Percentiles rank a stretch among this genome's conserved stretches.
Evolutionary conservation across 192 early-diverging fungal genomes (phyloP).

Genomic region (Gonapodya sp.): DNA sequence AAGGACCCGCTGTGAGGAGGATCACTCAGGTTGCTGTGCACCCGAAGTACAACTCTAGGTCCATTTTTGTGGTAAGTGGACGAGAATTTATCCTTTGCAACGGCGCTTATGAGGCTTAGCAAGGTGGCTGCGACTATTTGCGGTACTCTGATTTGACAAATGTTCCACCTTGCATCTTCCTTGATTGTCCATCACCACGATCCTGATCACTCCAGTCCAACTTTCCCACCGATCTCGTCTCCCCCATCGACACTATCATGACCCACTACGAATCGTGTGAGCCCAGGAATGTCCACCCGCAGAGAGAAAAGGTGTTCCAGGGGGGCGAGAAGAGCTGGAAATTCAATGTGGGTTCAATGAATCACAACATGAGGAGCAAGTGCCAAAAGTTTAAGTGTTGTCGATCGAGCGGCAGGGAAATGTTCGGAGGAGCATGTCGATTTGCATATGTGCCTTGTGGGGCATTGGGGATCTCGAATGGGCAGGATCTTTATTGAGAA

Average conservation of each 20-base stretch:
- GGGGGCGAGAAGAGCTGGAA: neutral
- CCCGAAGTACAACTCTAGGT: conserved; percentile 27
- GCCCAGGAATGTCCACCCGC: neutral
- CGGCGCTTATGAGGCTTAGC: no score
- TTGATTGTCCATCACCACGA: no score
- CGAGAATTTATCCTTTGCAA: neutral
- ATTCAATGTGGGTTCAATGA: neutral
- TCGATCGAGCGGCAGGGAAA: no score
- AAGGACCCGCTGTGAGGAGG: conserved; percentile 35
- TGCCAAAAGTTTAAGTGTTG: no score
- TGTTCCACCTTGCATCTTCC: no score
- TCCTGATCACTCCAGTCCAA: neutral
- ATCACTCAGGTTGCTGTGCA: conserved; percentile 22
- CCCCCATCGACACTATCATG: neutral
- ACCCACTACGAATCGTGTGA: neutral
- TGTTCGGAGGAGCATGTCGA: no score
- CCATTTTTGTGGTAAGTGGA: conserved; percentile 43
- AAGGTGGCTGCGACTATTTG: no score
- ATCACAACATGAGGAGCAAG: no score
- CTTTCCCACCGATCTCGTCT: neutral
- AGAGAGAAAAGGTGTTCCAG: neutral
- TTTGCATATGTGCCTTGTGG: no score
- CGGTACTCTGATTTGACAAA: no score
- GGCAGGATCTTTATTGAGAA: no score
- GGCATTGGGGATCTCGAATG: no score